Evolutionary conservation across 306 rosid species (phyloP), one percentile per base, ranked within the genome.

Genomic region (Inga laurina): DNA sequence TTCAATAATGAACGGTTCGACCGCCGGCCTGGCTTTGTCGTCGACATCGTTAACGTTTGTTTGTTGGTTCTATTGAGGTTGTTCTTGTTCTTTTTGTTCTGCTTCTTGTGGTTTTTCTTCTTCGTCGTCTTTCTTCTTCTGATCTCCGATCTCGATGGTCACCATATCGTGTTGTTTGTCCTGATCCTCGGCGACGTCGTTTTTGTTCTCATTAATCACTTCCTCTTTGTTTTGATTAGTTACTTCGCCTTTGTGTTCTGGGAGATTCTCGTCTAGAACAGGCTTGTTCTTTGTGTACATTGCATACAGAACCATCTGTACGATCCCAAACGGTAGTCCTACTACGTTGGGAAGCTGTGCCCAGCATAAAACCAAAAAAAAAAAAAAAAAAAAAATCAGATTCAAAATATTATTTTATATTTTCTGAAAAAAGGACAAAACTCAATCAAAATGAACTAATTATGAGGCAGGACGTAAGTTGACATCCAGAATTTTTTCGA

Each of bases 341-440:
- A 94, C 77, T 4, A 94, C 68, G 89, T 96, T 96, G 43, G 98
- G 98, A 48, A 92, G 89, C 99, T 96, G 92, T 81, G 81, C 69
- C 69, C 4, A 51, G 43, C 21, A 64, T n/a, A 19, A 21, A 43
- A 46, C 49, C 71, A 22, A 44, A 52, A 49, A 4, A 48, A 12
- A 3, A 49, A 27, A 27, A 27, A 27, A 27, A 27, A 27, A 27
- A 0, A 27, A 27, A 27, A 27, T 27, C 1, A 27, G 30, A 27
- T 27, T 1, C 30, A 27, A 27, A 27, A 27, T 27, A 27, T 27
- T 27, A 27, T 27, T 27, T 27, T 27, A 27, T 27, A 27, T 27
- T 27, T 27, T 27, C 30, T 27, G 30, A 27, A 27, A 27, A 27
- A 27, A 27, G 30, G 30, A 27, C 30, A 27, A 27, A 27, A 27